Percentiles rank a stretch among this genome's conserved stretches.
phyloP scores from a whole-genome alignment of 2,329 filamentous ascomycete species.

The Madurella fahalii region DNA sequence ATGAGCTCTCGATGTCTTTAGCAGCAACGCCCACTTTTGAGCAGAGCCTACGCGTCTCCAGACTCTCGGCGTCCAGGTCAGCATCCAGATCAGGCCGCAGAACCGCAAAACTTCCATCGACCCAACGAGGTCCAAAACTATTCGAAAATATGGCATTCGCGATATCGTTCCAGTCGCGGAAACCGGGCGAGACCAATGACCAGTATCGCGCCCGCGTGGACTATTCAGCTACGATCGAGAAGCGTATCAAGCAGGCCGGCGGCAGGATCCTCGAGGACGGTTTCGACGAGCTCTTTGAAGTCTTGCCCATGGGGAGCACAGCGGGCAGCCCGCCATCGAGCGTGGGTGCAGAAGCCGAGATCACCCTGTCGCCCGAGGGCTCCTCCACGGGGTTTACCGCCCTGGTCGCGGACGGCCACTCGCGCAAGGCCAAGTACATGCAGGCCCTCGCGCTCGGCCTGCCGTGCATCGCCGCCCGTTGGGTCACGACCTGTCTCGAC shows the following conservation, averaged over 20 bases:
- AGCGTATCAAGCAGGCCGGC: conserved; percentile 65
- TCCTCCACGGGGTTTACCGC: conserved; percentile 69
- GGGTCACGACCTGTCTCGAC: conserved; percentile 69
- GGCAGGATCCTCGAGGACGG: conserved; percentile 68
- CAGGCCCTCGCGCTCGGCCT: conserved; percentile 87
- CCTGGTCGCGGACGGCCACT: conserved; percentile 80
- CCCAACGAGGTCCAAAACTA: conserved; percentile 34
- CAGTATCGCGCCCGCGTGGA: conserved; percentile 40
- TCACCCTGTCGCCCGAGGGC: conserved; percentile 54
- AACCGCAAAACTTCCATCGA: conserved; percentile 13
- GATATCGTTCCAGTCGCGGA: conserved; percentile 61
- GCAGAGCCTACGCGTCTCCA: conserved; percentile 32
- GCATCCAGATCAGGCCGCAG: conserved; percentile 23
- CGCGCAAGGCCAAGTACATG: conserved; percentile 86
- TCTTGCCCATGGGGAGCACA: conserved; percentile 34
- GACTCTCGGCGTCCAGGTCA: conserved; percentile 25
- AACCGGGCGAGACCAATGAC: conserved; percentile 49
- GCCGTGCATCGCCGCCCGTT: conserved; percentile 78
- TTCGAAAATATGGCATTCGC: conserved; percentile 87
- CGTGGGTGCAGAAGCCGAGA: conserved; percentile 27
- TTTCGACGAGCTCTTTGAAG: conserved; percentile 76
- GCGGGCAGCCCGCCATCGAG: conserved; percentile 27
- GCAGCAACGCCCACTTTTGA: conserved; percentile 35
- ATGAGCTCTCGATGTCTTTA: conserved; percentile 45
- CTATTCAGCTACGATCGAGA: conserved; percentile 48